Base-by-base conservation (phyloP, 495 filamentous ascomycete species). In the Penicillium waksmanii region DNA sequence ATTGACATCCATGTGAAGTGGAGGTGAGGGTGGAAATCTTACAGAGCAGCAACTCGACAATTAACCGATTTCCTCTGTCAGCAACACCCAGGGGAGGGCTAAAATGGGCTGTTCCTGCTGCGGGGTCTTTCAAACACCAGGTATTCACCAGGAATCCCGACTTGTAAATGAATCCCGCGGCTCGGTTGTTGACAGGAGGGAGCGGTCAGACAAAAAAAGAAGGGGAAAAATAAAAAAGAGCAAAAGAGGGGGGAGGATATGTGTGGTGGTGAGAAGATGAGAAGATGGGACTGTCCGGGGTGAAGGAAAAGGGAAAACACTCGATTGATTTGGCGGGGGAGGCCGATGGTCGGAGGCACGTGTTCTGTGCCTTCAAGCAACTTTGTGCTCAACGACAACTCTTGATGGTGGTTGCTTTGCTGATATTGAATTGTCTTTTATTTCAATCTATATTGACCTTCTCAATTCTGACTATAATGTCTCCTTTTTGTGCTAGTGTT, bases 261-360 rank as follows among this genome's bases (percentile, higher is more conserved):
- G 57, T 31, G 35, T 49, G 52, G 48, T 44, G 36, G 44, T 40
- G 10, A 25, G 46, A 19, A 15, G n/a, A n/a, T n/a, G n/a, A n/a
- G n/a, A n/a, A n/a, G n/a, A n/a, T n/a, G n/a, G n/a, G n/a, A n/a
- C n/a, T n/a, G n/a, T n/a, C n/a, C n/a, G n/a, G n/a, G 47, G 56
- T 63, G 52, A 58, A 40, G 56, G 46, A 49, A 60, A 46, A 50
- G 61, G 55, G 60, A 58, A 40, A 6, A 18, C 36, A 63, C 60
- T 58, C 19, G 50, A 40, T 49, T 35, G 25, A 36, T 68, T 61
- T 68, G 59, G 63, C 54, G 59, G 62, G 65, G 65, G 61, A 67
- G 61, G 54, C 67, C 67, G 65, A 53, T 51, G 57, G 62, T 70
- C 67, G 67, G 67, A 70, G 66, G 65, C 67, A 70, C 67, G 67